These are phyloP conservation scores for Argentina anserina DNA, from an alignment of 306 rosid genomes.

Conservation along the genomic window DNA sequence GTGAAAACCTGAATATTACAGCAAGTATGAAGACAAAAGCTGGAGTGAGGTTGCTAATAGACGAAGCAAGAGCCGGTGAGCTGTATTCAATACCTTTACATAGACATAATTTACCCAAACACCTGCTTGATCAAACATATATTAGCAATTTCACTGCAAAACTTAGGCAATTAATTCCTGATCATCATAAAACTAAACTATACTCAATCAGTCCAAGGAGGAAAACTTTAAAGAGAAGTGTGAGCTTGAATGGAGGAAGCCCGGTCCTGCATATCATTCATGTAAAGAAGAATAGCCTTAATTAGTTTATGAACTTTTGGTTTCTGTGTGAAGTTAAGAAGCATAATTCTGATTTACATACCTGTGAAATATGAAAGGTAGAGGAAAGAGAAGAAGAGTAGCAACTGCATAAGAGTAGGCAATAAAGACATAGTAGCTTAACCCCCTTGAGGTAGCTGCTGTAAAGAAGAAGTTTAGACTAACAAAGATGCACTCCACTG, in stretches of 20 bases:
- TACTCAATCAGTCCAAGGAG: constrained; percentile 51
- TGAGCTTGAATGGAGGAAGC: constrained; percentile 38
- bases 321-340: neutral
- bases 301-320: too few relatives aligned
- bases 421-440: constrained; percentile 50
- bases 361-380: constrained; percentile 48
- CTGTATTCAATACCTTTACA: constrained; percentile 48
- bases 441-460: constrained; percentile 43
- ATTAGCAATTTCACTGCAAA: neutral
- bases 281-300: neutral
- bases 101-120: constrained; percentile 25
- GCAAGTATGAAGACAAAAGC: constrained; percentile 57
- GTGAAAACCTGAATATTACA: constrained; percentile 40
- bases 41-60: constrained; percentile 43
- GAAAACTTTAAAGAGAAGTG: constrained; percentile 34
- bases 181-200: neutral
- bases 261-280: constrained; percentile 31
- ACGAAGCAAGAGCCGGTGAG: constrained; percentile 49
- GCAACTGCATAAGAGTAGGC: constrained; percentile 43
- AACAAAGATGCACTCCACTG: constrained; percentile 42
- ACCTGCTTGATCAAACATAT: constrained; percentile 23
- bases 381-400: constrained; percentile 43
- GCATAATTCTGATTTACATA: neutral
- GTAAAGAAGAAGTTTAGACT: constrained; percentile 48
- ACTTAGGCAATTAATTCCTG: neutral